Evolutionary conservation across 306 rosid genomes (phyloP), one percentile per base, ranked within the genome.

Genomic region (Lupinus albus): DNA sequence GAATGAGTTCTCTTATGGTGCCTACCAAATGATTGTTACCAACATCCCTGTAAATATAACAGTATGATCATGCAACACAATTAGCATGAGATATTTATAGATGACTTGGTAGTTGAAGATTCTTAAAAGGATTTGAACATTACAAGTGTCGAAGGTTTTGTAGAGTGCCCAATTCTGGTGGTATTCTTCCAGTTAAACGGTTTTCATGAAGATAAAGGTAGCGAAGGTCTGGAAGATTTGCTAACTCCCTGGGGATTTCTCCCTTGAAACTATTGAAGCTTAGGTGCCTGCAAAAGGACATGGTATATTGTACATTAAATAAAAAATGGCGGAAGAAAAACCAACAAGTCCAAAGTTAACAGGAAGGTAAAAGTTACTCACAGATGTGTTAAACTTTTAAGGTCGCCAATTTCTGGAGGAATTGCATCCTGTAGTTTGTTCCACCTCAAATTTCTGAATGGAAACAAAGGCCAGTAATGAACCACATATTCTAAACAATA

Each of bases 21-120:
- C 99, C 99, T 55, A 94, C 97, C 89, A 94, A 81, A 81, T 94
- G 99, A 86, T 94, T 94, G 81, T 88, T 86, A 48, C 99, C 99
- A 46, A 56, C 99, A 77, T 94, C 99, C 92, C 99, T 94, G 61
- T 47, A 50, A 81, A 67, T 44, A 66, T n/a, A 68, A 12, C 4
- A 75, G 61, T n/a, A 78, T 30, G 20, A 39, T 33, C 68, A 44
- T 32, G 55, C 75, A 71, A 58, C 51, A 62, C 55, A 54, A 67
- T 30, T 69, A 58, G 21, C 17, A 7, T 45, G 61, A 59, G 47
- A 62, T 68, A 69, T 57, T 68, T 11, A 55, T 30, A 54, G 25
- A 17, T 17, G 48, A 18, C 35, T 58, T 28, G 20, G 30, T 14
- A 47, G 63, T 9, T 78, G n/a, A 54, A 61, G 2, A 49, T 18